These are phyloP conservation scores for Polyporus arcularius DNA, from an alignment of 768 basidiomycete genomes.

Conservation along the genomic window DNA sequence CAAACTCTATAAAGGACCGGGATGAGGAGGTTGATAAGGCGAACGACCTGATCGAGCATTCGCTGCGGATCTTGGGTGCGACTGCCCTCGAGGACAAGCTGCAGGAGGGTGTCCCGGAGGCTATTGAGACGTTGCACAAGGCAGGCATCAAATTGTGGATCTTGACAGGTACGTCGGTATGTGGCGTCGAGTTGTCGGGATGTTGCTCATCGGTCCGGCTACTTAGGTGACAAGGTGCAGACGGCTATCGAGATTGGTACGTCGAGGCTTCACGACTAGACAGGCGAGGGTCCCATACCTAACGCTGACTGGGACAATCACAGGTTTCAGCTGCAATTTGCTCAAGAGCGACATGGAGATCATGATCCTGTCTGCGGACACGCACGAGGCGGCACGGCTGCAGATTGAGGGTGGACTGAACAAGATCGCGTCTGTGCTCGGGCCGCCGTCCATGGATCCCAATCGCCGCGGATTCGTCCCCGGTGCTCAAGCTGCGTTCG, in stretches of 20 bases:
- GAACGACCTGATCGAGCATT: slow-evolving; percentile 80
- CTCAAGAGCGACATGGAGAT: slow-evolving; percentile 94
- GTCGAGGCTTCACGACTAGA: neutral
- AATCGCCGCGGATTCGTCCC: slow-evolving; percentile 65
- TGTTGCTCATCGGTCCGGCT: neutral
- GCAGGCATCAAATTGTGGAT: slow-evolving; percentile 99
- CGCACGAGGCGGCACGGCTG: slow-evolving; percentile 67
- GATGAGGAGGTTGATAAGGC: slow-evolving; percentile 93
- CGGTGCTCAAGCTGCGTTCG: slow-evolving; percentile 75
- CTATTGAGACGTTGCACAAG: slow-evolving; percentile 86
- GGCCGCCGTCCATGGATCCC: slow-evolving; percentile 67
- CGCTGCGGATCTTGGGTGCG: slow-evolving; percentile 83
- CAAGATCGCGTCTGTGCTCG: slow-evolving; percentile 87
- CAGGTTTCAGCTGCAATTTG: slow-evolving; percentile 89
- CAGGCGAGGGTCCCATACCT: neutral
- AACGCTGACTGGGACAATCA: neutral
- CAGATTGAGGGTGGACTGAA: slow-evolving; percentile 93
- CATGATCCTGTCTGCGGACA: slow-evolving; percentile 93
- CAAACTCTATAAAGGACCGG: slow-evolving; percentile 70
- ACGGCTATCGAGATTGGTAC: slow-evolving; percentile 95
- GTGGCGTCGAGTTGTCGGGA: slow-evolving; percentile 1
- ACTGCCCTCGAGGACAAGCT: slow-evolving; percentile 97
- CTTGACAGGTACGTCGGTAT: slow-evolving; percentile 66
- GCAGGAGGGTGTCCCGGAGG: slow-evolving; percentile 95
- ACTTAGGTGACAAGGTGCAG: slow-evolving; percentile 89